A percentile compares a stretch with the other conserved stretches of the same genome.
phyloP scores from a whole-genome alignment of 163 green algal species.

The Chlorella variabilis region DNA sequence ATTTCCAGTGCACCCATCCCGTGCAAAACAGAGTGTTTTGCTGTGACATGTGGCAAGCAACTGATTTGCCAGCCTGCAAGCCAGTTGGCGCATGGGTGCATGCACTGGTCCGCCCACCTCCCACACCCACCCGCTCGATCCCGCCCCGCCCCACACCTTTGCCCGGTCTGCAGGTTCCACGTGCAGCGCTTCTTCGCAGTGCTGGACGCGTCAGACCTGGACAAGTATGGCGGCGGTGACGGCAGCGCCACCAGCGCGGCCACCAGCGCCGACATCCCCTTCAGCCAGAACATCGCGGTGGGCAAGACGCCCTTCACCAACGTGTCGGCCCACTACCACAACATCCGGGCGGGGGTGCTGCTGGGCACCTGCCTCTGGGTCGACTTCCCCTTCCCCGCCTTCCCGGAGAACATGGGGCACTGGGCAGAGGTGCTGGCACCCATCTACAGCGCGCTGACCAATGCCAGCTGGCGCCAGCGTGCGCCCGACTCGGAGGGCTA shows the following conservation, averaged over 20 bases:
- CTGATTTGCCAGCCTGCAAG: too few species aligned
- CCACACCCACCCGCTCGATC: too few species aligned
- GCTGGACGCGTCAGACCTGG: neutral
- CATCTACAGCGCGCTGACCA: conserved; percentile 58
- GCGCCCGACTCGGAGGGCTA: neutral
- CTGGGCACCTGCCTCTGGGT: conserved; percentile 73
- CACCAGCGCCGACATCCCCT: neutral
- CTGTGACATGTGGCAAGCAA: too few species aligned
- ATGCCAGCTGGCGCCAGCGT: conserved; percentile 35
- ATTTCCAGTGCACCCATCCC: too few species aligned
- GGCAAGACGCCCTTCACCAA: conserved; percentile 20
- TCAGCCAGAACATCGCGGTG: conserved; percentile 18
- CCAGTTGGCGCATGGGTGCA: too few species aligned
- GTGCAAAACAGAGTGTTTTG: too few species aligned
- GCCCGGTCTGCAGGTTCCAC: conserved; percentile 43
- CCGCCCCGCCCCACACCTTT: too few species aligned
- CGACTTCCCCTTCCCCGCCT: conserved; percentile 77
- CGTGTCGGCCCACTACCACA: neutral
- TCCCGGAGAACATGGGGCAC: conserved; percentile 78
- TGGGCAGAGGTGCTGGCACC: conserved; percentile 82
- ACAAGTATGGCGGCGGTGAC: neutral
- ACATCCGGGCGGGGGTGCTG: conserved; percentile 58
- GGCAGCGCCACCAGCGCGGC: neutral
- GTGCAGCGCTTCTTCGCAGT: conserved; percentile 37
- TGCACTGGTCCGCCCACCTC: too few species aligned